Evolutionary conservation across 1,284 basidiomycete genomes (phyloP).

Genomic region (Leccinum fallax): DNA sequence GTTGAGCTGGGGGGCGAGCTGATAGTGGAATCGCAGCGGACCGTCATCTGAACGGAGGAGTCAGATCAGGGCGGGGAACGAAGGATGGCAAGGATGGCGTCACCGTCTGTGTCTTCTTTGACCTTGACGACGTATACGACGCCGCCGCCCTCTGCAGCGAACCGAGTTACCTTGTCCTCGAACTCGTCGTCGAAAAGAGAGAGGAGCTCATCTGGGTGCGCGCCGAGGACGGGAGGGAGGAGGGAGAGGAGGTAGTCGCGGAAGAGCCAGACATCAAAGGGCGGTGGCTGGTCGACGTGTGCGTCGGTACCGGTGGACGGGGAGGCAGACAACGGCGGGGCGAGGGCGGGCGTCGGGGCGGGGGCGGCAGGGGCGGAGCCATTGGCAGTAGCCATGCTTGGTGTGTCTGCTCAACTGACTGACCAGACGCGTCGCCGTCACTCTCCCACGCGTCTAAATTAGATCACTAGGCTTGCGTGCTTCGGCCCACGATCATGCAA

Average conservation of each 20-base stretch:
- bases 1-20: conserved; percentile 71
- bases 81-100: conserved; percentile 23
- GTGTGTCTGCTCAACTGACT: background rate
- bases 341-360: conserved; percentile 6
- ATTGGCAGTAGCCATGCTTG: background rate
- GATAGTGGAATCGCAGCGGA: conserved; percentile 64
- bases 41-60: conserved; percentile 53
- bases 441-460: background rate
- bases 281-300: conserved; percentile 31
- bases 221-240: conserved; percentile 75
- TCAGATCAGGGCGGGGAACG: conserved; percentile 14
- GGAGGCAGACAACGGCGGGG: conserved; percentile 32
- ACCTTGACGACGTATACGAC: conserved; percentile 80
- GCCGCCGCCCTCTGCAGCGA: conserved; percentile 71
- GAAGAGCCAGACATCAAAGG: conserved; percentile 65
- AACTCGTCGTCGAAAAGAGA: conserved; percentile 75
- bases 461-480: no score
- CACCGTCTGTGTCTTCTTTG: conserved; percentile 71
- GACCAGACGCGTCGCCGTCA: background rate
- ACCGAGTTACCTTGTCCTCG: conserved; percentile 70
- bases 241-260: conserved; percentile 68
- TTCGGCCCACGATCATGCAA: no score
- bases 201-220: conserved; percentile 62
- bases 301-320: conserved; percentile 32
- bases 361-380: background rate